phyloP scores from a whole-genome alignment of 2,329 filamentous ascomycete genomes.

The Diplodia sapinea region DNA sequence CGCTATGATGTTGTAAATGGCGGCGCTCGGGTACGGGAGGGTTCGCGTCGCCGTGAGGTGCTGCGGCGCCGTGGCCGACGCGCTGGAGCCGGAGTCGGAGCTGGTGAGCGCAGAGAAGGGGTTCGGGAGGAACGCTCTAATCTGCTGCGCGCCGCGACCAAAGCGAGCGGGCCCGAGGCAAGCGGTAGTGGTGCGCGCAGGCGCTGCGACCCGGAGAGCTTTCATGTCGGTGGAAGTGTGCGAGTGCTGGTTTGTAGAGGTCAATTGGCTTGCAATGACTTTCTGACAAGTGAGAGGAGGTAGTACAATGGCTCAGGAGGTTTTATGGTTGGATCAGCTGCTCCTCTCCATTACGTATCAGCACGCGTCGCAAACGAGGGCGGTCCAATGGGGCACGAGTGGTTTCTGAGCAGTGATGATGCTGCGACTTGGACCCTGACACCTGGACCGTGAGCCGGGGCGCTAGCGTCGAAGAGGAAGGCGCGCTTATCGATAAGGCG shows the following conservation, averaged over 20 bases:
- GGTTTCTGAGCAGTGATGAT: constrained; percentile 23
- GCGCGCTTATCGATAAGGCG: constrained; percentile 23
- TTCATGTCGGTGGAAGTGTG: constrained; percentile 31
- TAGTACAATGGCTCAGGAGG: background rate
- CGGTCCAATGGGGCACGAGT: constrained; percentile 11
- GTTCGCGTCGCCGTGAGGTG: constrained; percentile 74
- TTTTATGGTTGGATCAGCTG: background rate
- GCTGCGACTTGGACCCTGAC: constrained; percentile 2
- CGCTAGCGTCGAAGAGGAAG: background rate
- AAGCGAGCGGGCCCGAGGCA: constrained; percentile 24
- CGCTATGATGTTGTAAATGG: constrained; percentile 84
- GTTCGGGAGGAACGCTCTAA: constrained; percentile 53
- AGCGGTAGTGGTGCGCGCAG: constrained; percentile 21
- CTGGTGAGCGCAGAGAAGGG: constrained; percentile 53
- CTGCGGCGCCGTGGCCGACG: constrained; percentile 56
- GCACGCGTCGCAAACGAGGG: constrained; percentile 12
- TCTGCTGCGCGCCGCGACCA: constrained; percentile 35
- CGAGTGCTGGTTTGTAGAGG: background rate
- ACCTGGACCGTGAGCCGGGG: too few species aligned
- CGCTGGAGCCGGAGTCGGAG: constrained; percentile 33
- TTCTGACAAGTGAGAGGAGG: background rate
- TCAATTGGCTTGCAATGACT: background rate
- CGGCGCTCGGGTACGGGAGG: constrained; percentile 72
- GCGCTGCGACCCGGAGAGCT: constrained; percentile 43
- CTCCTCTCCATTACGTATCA: constrained; percentile 23